These are phyloP conservation scores for Argentina anserina DNA, from an alignment of 306 rosid genomes.

Conservation along the genomic window DNA sequence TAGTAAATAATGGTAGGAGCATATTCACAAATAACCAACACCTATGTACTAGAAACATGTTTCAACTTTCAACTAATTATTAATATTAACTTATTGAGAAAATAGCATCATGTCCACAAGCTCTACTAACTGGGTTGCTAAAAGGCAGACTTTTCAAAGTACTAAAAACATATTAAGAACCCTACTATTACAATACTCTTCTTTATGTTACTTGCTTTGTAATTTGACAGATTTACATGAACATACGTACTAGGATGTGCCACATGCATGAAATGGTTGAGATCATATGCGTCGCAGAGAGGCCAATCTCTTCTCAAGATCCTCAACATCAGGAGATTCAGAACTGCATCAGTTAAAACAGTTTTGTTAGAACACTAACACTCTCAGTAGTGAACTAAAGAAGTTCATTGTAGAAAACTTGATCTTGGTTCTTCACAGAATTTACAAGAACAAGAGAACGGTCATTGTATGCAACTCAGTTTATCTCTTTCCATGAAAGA, in stretches of 20 bases:
- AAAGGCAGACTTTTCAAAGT: neutral
- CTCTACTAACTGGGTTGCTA: neutral
- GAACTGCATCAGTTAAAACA: conserved; percentile 39
- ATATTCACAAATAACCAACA: neutral
- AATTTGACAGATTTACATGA: conserved; percentile 14
- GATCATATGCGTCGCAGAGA: conserved; percentile 71
- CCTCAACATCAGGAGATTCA: conserved; percentile 69
- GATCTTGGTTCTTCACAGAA: neutral
- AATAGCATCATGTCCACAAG: neutral
- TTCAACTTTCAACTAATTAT: neutral
- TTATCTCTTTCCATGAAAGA: neutral
- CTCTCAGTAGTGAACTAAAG: neutral
- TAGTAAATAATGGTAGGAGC: neutral
- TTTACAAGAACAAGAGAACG: neutral
- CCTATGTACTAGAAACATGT: neutral
- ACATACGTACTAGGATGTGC: neutral
- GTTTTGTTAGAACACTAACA: neutral
- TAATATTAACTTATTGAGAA: neutral
- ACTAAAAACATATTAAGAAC: neutral
- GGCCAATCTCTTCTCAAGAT: conserved; percentile 91
- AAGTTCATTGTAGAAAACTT: neutral
- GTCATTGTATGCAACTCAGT: neutral
- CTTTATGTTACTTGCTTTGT: conserved; percentile 7
- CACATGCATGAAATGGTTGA: neutral
- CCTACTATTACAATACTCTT: conserved; percentile 2